Evolutionary conservation across 2,329 filamentous ascomycete species (phyloP).

Genomic region (Fusarium compactum): DNA sequence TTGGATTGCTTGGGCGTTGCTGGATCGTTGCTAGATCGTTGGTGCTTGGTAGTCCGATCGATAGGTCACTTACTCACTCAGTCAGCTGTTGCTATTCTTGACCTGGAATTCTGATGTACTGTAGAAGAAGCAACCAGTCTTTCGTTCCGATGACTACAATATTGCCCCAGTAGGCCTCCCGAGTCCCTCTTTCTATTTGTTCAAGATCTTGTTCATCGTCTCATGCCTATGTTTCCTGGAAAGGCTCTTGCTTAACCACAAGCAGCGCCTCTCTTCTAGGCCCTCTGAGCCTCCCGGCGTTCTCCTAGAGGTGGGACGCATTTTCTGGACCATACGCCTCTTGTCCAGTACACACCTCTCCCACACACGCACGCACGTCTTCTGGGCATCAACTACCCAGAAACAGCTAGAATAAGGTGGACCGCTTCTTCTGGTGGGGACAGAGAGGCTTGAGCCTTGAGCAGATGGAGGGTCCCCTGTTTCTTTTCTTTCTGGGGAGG

Average conservation of each 20-base stretch:
- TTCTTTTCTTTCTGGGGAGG: slow-evolving; percentile 36
- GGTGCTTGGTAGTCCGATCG: slow-evolving; percentile 36
- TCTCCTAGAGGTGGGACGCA: slow-evolving; percentile 43
- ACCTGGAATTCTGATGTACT: neutral
- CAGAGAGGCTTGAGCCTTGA: slow-evolving; percentile 13
- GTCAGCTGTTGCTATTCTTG: slow-evolving; percentile 17
- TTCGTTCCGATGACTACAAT: slow-evolving; percentile 12
- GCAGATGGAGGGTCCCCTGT: slow-evolving; percentile 32
- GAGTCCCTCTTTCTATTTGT: slow-evolving; percentile 10
- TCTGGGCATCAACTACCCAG: slow-evolving; percentile 35
- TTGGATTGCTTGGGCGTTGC: slow-evolving; percentile 41
- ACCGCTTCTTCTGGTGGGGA: slow-evolving; percentile 33
- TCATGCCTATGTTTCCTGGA: slow-evolving; percentile 13
- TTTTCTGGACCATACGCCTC: slow-evolving; percentile 31
- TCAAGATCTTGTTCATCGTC: slow-evolving; percentile 14
- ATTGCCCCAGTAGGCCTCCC: slow-evolving; percentile 23
- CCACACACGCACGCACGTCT: slow-evolving; percentile 32
- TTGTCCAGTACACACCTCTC: slow-evolving; percentile 32
- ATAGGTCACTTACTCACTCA: slow-evolving; percentile 30
- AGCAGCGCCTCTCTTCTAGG: slow-evolving; percentile 44
- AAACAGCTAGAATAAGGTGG: slow-evolving; percentile 37
- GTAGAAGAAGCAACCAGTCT: slow-evolving; percentile 7
- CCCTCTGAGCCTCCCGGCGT: slow-evolving; percentile 48
- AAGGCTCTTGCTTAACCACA: slow-evolving; percentile 31
- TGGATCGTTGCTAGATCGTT: slow-evolving; percentile 44